These are phyloP conservation scores for Kluyveromyces lactis DNA, from an alignment of 805 yeast genomes.

Conservation along the genomic window DNA sequence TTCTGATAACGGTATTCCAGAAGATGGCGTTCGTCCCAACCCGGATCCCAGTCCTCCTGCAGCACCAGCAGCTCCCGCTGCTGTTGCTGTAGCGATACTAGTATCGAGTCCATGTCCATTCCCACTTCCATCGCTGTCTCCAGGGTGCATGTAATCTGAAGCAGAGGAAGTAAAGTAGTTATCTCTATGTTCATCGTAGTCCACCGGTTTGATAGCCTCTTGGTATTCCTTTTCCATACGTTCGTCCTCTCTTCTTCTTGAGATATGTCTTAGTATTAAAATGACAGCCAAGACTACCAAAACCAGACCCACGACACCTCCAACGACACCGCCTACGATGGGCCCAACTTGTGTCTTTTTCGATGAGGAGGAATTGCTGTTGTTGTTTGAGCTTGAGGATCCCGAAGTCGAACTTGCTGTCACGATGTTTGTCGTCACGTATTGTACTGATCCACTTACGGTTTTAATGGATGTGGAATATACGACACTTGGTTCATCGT, in stretches of 20 bases:
- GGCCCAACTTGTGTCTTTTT: slow-evolving; percentile 38
- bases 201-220: slow-evolving; percentile 45
- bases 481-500: slow-evolving; percentile 14
- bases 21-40: no score
- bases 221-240: slow-evolving; percentile 50
- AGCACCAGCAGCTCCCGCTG: no score
- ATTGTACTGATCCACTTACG: slow-evolving; percentile 24
- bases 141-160: slow-evolving; percentile 7
- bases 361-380: slow-evolving; percentile 6
- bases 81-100: no score
- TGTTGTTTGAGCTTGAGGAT: slow-evolving; percentile 4
- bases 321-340: slow-evolving; percentile 56
- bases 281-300: slow-evolving; percentile 33
- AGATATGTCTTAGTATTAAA: slow-evolving; percentile 31
- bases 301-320: slow-evolving; percentile 43
- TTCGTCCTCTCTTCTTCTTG: slow-evolving; percentile 35
- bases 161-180: slow-evolving; percentile 12
- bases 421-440: slow-evolving; percentile 19
- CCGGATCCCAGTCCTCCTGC: no score
- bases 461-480: slow-evolving; percentile 15
- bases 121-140: not conserved
- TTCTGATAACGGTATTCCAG: not conserved
- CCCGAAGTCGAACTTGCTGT: slow-evolving; percentile 15
- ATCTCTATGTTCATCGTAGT: slow-evolving; percentile 23
- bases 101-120: no score